Percentiles rank a stretch among this genome's conserved stretches.
Conservation (phyloP, 495 filamentous ascomycete species). For the Hypoxylon cercidicola region DNA sequence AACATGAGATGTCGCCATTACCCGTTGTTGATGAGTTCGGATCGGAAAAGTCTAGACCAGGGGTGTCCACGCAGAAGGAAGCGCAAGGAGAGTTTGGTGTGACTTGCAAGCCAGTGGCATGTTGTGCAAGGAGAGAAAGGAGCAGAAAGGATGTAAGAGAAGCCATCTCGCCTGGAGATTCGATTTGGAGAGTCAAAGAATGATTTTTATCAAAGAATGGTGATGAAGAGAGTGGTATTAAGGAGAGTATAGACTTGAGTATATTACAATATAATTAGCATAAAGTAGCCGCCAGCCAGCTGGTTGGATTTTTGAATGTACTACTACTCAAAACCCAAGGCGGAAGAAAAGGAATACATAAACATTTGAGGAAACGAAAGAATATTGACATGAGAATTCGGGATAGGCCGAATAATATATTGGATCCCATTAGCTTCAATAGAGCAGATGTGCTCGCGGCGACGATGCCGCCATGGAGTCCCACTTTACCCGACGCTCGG, state of each 20-base stretch:
- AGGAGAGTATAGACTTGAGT: conserved; percentile 7
- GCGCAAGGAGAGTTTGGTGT: conserved; percentile 64
- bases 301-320: conserved; percentile 23
- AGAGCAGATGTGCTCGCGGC: not conserved
- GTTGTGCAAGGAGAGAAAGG: conserved; percentile 39
- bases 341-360: conserved; percentile 13
- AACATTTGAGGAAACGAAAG: conserved; percentile 28
- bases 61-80: conserved; percentile 55
- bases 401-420: conserved; percentile 44
- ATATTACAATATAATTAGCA: conserved; percentile 31
- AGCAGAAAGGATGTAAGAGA: conserved; percentile 28
- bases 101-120: conserved; percentile 55
- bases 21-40: conserved; percentile 56
- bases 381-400: conserved; percentile 13
- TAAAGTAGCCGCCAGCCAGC: conserved; percentile 38
- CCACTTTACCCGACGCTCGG: conserved; percentile 13
- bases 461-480: conserved; percentile 14
- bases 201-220: not conserved
- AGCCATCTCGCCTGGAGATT: conserved; percentile 44
- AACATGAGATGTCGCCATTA: conserved; percentile 58
- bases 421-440: not conserved
- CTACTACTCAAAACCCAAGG: not conserved
- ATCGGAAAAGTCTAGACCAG: conserved; percentile 52
- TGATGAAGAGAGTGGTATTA: conserved; percentile 20
- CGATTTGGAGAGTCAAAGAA: not conserved